Base-by-base conservation (phyloP, 352 stramenopile genomes). In the Pythium coloratum region DNA sequence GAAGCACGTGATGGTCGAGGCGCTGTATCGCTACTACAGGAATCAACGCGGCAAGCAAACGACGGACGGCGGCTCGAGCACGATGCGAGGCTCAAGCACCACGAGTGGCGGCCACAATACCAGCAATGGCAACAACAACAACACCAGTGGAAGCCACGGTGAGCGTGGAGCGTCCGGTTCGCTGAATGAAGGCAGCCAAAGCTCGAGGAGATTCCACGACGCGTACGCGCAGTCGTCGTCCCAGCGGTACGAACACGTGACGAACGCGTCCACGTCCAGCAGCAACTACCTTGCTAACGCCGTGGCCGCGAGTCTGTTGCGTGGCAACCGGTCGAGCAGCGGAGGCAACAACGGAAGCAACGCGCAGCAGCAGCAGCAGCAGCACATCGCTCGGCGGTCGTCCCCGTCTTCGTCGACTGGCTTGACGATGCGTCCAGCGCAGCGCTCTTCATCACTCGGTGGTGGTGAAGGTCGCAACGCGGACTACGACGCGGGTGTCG, bases 1-100 rank as follows among this genome's bases (percentile, higher is more conserved):
- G 72, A 92, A 92, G 72, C 84, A 92, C 66, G 84, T 92, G 70
- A 92, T 92, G 84, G 84, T 92, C 32, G 84, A 92, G 55, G 84
- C 84, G 36, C 46, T 92, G 24, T 92, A 92, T 55, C 81, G 84
- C 7, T 92, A 90, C 56, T 90, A 92, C 71, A 79, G 82, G 30
- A 90, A 80, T 49, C 80, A 88, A 59, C 78, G 77, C 13, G 74
- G 84, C 1, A 80, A 87, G 72, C 73, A 88, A 20, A 72, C 76
- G n/a, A 69, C 66, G 1, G 26, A 4, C 24, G 51, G 8, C 32
- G 36, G 54, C 30, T 26, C 13, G 8, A 60, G 33, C 5, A 14
- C 7, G 9, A 18, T 40, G 32, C 12, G 51, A 32, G 53, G 71
- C 51, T 66, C 60, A 30, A 55, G 59, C 24, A 32, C 12, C 47